A percentile compares a stretch with the other conserved stretches of the same genome.
Conservation (phyloP, 352 stramenopile species). For the Halophytophthora batemanensis region DNA sequence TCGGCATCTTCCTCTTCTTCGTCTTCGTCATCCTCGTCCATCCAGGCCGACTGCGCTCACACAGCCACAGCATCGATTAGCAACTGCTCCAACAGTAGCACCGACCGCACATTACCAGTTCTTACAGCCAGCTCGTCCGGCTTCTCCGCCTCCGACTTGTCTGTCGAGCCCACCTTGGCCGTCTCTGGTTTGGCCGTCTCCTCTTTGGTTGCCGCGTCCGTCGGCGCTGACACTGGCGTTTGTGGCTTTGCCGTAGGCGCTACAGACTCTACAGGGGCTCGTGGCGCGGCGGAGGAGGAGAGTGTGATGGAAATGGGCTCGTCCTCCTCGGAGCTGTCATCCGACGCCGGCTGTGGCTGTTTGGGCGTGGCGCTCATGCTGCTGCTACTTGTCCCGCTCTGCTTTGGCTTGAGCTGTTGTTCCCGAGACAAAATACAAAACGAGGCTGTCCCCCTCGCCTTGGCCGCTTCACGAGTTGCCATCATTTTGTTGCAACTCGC, state of each 20-base stretch:
- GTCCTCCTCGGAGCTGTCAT: conserved; percentile 85
- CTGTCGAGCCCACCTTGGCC: not conserved
- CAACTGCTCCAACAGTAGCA: no score
- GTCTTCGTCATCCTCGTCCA: conserved; percentile 69
- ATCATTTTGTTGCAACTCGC: no score
- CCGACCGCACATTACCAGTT: no score
- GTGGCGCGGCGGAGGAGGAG: conserved; percentile 1
- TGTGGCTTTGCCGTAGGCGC: not conserved
- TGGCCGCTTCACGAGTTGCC: no score
- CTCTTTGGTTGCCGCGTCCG: not conserved
- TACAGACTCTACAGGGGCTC: not conserved
- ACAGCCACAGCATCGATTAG: conserved; percentile 1
- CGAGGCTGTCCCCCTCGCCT: not conserved
- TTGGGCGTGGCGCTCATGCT: no score
- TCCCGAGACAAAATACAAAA: no score
- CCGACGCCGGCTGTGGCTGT: conserved; percentile 23
- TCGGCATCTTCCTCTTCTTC: conserved; percentile 84
- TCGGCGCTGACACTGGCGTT: not conserved
- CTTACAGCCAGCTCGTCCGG: conserved; percentile 2
- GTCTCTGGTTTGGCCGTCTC: not conserved
- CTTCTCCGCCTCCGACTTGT: not conserved
- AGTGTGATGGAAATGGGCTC: conserved; percentile 57
- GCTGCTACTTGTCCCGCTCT: no score
- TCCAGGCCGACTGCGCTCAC: conserved; percentile 58
- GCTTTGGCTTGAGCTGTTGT: conserved; percentile 2